Base-by-base conservation (phyloP, 2,329 filamentous ascomycete species). In the Fusarium succisae region DNA sequence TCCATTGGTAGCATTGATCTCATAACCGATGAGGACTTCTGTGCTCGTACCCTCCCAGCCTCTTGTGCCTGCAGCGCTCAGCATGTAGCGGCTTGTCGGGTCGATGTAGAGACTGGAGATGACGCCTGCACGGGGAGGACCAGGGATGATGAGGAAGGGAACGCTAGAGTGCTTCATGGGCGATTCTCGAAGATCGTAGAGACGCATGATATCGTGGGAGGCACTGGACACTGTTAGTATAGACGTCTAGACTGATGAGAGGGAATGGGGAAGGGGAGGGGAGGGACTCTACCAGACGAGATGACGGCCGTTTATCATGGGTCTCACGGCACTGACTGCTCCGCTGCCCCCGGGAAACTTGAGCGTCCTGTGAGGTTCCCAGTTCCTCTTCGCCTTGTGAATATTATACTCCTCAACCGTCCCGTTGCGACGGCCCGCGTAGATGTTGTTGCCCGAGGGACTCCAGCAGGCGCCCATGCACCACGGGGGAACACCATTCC, bases 401-500 rank as follows among this genome's bases (percentile, higher is more conserved):
- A 99, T 87, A 78, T 91, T 94, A 83, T 93, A 99, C 82, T 99
- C 96, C 76, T 99, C 96, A 1, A 99, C 96, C 0, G 94, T 97
- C 58, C 94, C 90, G 82, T 98, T 98, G 66, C 96, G 89, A 35
- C 96, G 88, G 1, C 96, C 96, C 0, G 93, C 95, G 83, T 98
- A 99, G 77, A 99, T 95, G 82, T 91, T 94, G 83, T 98, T 98
- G 20, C 96, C 96, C 80, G 98, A 94, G 1, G 95, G 95, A 62
- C 93, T 96, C 96, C 96, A 99, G 84, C 95, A 98, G 2, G 95
- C 94, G 75, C 94, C 95, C 91, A 98, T 98, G 82, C 96, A 98
- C 96, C 96, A 99, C 1, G 96, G 96, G 3, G 96, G 96, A 2
- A 94, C 93, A 24, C 91, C 91, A 17, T 91, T 89, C 17, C 91